Conservation (phyloP, 177 flowering plant species). For the Vitis hybrid region DNA sequence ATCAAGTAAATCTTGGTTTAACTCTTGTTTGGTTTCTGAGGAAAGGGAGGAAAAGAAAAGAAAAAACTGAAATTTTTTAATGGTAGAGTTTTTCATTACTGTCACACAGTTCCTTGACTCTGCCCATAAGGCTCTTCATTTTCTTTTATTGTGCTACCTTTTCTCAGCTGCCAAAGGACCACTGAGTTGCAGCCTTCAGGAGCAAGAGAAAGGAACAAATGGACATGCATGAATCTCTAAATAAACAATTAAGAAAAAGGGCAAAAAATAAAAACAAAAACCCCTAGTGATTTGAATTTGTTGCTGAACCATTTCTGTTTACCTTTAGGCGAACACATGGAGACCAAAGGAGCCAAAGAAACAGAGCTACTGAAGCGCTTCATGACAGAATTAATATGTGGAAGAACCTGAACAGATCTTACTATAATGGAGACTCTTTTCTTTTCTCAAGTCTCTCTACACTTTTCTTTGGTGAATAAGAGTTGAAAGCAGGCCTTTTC, state of each 20-base stretch:
- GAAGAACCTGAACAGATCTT: too few relatives aligned
- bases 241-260: neutral
- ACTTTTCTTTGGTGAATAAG: neutral
- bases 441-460: neutral
- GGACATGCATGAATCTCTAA: neutral
- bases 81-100: too few relatives aligned
- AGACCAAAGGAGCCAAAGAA: slow-evolving; percentile 15
- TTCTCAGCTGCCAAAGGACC: too few relatives aligned
- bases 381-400: slow-evolving; percentile 4
- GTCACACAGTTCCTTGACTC: too few relatives aligned
- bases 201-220: slow-evolving; percentile 2
- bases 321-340: slow-evolving; percentile 20
- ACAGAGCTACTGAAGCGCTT: slow-evolving; percentile 16
- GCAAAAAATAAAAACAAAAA: neutral
- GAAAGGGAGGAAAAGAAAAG: too few relatives aligned
- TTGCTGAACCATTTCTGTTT: neutral
- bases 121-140: too few relatives aligned
- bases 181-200: neutral
- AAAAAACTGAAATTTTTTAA: too few relatives aligned
- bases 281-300: too few relatives aligned
- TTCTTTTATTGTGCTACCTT: too few relatives aligned
- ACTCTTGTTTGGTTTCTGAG: too few relatives aligned
- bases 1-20: too few relatives aligned
- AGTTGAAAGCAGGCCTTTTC: neutral
- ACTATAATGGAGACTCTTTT: too few relatives aligned